Base-by-base conservation (phyloP, 441 rosid genomes). In the Euphorbia celastroides region DNA sequence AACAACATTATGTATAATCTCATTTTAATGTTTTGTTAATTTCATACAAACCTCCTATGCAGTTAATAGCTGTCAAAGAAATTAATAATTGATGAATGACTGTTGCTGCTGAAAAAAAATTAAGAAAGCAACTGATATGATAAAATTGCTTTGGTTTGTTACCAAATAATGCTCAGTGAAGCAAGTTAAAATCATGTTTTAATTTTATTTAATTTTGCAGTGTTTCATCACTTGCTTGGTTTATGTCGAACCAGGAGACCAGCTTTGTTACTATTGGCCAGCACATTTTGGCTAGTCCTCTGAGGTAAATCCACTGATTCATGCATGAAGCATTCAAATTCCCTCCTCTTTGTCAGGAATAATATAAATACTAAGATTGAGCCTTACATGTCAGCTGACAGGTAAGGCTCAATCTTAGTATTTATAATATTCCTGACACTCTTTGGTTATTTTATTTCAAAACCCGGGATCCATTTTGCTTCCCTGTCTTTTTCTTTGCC, bases 181-280 rank as follows among this genome's bases (percentile, higher is more conserved):
- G 22, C 61, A 46, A 30, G 60, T 55, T 46, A 31, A 65, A 17
- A 34, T 59, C 38, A 25, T 68, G 56, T 69, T 72, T 67, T 69
- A 60, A 54, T 44, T 48, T 66, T 51, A 50, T 14, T 69, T 73
- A 26, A 70, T 30, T 74, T 70, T 82, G 81, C 93, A 96, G 99
- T 81, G 99, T 96, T 78, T 96, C 99, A 63, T 96, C 99, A 68
- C 99, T 96, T 70, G 99, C 99, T 23, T 96, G 99, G 99, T 96
- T 96, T 81, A 96, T 96, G 99, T 96, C 99, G 68, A 96, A 90
- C 83, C 99, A 96, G 84, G 99, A 96, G 80, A 93, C 94, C 19
- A 96, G 99, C 79, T 96, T 96, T 78, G 99, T 96, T 60, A 96
- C 99, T 34, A 96, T 96, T 60, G 98, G 99, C 67, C 99, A 93